These are phyloP conservation scores for Platanus orientalis DNA, from an alignment of 164 flowering plant species.

Conservation along the genomic window DNA sequence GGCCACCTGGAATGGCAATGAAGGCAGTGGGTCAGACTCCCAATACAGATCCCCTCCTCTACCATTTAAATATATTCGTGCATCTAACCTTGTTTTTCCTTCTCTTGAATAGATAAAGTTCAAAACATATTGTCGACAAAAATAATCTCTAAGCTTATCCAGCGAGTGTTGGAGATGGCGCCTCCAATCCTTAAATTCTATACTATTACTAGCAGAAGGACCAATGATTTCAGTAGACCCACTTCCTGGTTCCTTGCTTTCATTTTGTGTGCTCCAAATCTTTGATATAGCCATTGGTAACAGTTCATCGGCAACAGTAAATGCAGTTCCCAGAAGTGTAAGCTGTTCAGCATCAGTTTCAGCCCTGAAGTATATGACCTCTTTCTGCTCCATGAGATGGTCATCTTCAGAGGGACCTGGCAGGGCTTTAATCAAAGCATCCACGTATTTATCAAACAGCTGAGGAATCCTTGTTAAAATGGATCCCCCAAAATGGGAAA, in stretches of 20 bases:
- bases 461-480: conserved; percentile 59
- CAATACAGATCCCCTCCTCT: conserved; percentile 50
- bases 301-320: conserved; percentile 76
- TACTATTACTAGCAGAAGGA: conserved; percentile 26
- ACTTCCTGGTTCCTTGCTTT: conserved; percentile 37
- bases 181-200: conserved; percentile 87
- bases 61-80: conserved; percentile 62
- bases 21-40: conserved; percentile 79
- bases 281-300: conserved; percentile 56
- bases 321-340: conserved; percentile 84
- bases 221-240: conserved; percentile 33
- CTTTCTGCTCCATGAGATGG: conserved; percentile 62
- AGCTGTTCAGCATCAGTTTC: conserved; percentile 98
- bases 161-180: conserved; percentile 82
- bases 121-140: conserved; percentile 89
- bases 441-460: conserved; percentile 78
- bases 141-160: conserved; percentile 88
- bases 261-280: conserved; percentile 47
- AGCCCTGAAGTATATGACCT: conserved; percentile 51
- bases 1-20: conserved; percentile 90
- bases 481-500: conserved; percentile 75
- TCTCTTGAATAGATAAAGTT: conserved; percentile 88
- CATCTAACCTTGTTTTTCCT: conserved; percentile 73
- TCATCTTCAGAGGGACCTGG: conserved; percentile 88
- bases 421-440: conserved; percentile 60